These are phyloP conservation scores for Nicotiana attenuata DNA, from an alignment of 257 asterid genomes.

Conservation along the genomic window DNA sequence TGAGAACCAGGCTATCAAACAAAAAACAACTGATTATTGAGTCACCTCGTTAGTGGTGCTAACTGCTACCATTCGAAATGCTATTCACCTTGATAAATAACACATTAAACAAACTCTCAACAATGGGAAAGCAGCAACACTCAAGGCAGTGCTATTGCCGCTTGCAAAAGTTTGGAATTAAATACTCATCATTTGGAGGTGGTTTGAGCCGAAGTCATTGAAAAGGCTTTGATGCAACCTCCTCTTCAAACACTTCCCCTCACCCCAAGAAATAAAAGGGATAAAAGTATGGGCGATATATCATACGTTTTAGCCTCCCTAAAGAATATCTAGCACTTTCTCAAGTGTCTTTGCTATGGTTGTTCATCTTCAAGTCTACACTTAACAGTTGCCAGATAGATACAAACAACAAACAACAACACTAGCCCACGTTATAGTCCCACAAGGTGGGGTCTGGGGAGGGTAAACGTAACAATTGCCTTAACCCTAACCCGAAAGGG, in stretches of 20 bases:
- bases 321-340: not conserved
- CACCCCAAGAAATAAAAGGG: not conserved
- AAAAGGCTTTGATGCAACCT: not conserved
- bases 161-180: not conserved
- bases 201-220: not conserved
- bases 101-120: not conserved
- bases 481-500: no score
- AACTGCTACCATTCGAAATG: not conserved
- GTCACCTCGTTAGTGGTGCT: not conserved
- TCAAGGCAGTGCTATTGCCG: not conserved
- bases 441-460: no score
- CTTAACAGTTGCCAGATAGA: not conserved
- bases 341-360: not conserved
- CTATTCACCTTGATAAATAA: not conserved
- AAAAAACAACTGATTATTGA: not conserved
- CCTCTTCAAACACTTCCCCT: not conserved
- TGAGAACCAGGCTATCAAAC: not conserved
- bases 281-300: not conserved
- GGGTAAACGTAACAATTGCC: no score
- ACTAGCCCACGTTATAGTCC: no score
- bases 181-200: not conserved
- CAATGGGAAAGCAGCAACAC: not conserved
- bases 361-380: not conserved
- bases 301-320: not conserved
- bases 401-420: no score